These are phyloP conservation scores for Auxenochlorella pyrenoidosa DNA, from an alignment of 139 green algal species.

Conservation along the genomic window DNA sequence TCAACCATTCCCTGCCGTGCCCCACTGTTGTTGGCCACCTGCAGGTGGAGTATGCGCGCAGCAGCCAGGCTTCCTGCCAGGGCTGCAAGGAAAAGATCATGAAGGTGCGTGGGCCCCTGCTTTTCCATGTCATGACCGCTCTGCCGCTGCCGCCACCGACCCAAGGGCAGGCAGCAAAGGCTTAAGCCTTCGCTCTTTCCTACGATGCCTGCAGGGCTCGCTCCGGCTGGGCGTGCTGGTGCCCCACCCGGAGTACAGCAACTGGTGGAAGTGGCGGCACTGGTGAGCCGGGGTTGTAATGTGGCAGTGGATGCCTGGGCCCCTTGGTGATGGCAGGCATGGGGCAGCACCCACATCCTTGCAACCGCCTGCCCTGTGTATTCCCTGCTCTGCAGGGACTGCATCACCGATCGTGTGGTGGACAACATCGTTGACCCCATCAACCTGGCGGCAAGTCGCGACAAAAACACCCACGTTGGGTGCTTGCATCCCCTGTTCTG, in stretches of 20 bases:
- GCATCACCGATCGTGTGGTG: neutral
- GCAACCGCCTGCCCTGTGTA: neutral
- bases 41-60: too few relatives aligned
- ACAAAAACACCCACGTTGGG: too few relatives aligned
- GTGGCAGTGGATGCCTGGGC: neutral
- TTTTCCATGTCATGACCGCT: neutral
- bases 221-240: neutral
- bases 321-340: neutral
- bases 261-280: neutral
- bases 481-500: too few relatives aligned
- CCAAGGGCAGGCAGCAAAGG: neutral
- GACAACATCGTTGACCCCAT: neutral
- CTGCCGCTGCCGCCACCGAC: neutral
- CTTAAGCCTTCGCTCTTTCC: neutral
- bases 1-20: neutral
- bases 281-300: neutral
- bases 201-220: neutral
- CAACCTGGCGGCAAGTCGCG: neutral
- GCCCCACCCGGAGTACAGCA: neutral
- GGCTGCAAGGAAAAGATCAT: neutral
- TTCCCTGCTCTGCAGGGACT: neutral
- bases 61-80: neutral
- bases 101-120: neutral
- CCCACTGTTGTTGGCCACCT: too few relatives aligned
- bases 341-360: neutral